Base-by-base conservation (phyloP, 2,329 filamentous ascomycete species). In the Diaporthe sp. region DNA sequence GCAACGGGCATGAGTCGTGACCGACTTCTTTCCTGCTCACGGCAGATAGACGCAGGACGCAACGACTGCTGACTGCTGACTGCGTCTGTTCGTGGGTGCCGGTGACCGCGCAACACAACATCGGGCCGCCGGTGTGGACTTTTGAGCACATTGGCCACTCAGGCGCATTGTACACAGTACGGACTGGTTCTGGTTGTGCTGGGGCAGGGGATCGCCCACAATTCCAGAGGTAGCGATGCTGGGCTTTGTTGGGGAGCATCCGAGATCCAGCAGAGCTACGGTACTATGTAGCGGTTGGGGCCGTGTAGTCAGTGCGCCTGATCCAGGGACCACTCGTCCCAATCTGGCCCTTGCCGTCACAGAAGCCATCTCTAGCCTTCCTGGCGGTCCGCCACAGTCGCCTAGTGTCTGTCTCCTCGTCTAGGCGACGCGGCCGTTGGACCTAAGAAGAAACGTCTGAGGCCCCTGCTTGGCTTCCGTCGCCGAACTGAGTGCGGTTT, bases 1-100 rank as follows among this genome's bases (percentile, higher is more conserved):
- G 67, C 58, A 60, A 66, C 58, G 50, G 25, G 47, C 73, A 66
- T 64, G 73, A 72, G 67, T 74, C 73, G 73, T 67, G 68, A 70
- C 50, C 57, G 28, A 47, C 64, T 40, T 52, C 64, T 67, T 67
- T 45, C 22, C 13, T 50, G 61, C 61, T 67, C 61, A 67, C 61
- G 61, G 61, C 61, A 52, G 61, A 52, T 67, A 52, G 61, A 50
- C 22, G 45, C 30, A 52, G 22, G 9, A 25, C 19, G 30, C 61
- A 52, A 35, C 61, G 19, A 25, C 35, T 9, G 35, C 35, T 9
- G 30, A 25, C 30, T 67, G 45, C 45, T 67, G 28, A 64, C 60
- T 64, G 60, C 9, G 30, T 52, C 30, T 25, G n/a, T 42, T 35
- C 28, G 30, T 38, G 22, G 61, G 22, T 67, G 47, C 64, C 45